These are phyloP conservation scores for Imleria badia DNA, from an alignment of 768 basidiomycete species.

Conservation along the genomic window DNA sequence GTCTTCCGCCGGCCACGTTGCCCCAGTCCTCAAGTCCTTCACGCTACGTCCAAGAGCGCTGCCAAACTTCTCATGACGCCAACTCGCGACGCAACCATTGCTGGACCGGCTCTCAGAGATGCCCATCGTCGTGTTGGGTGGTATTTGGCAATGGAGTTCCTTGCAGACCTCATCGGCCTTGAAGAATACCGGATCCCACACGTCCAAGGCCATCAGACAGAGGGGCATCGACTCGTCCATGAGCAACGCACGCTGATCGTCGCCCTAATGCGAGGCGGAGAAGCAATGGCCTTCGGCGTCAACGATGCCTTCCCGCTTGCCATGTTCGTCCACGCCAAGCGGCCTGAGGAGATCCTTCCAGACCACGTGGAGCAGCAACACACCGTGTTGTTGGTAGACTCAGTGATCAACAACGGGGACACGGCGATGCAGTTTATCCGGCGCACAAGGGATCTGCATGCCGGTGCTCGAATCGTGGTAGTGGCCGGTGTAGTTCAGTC, in stretches of 20 bases:
- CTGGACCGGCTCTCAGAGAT: slow-evolving; percentile 15
- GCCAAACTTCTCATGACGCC: slow-evolving; percentile 14
- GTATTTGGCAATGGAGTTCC: slow-evolving; percentile 17
- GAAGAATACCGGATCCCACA: slow-evolving; percentile 15
- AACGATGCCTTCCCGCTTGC: slow-evolving; percentile 15
- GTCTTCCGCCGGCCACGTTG: slow-evolving; percentile 12
- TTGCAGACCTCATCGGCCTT: slow-evolving; percentile 15
- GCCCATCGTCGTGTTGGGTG: slow-evolving; percentile 17
- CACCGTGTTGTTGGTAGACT: slow-evolving; percentile 16
- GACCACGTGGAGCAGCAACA: slow-evolving; percentile 12
- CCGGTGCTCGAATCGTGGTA: slow-evolving; percentile 15
- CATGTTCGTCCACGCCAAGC: slow-evolving; percentile 16
- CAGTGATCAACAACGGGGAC: slow-evolving; percentile 12
- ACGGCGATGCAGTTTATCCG: slow-evolving; percentile 15
- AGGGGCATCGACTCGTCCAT: slow-evolving; percentile 12
- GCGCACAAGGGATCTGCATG: slow-evolving; percentile 9
- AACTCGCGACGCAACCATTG: slow-evolving; percentile 15
- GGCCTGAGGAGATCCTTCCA: slow-evolving; percentile 15
- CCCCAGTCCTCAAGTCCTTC: slow-evolving; percentile 12
- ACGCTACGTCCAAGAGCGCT: slow-evolving; percentile 12
- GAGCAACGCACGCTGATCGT: slow-evolving; percentile 16
- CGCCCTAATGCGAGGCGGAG: slow-evolving; percentile 15
- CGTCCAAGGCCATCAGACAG: slow-evolving; percentile 15
- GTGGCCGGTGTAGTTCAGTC: slow-evolving; percentile 13
- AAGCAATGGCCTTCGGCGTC: slow-evolving; percentile 14